Percentiles rank a stretch among this genome's conserved stretches.
phyloP scores from a whole-genome alignment of 129 eudicot genomes.

The Escallonia herrerae region DNA sequence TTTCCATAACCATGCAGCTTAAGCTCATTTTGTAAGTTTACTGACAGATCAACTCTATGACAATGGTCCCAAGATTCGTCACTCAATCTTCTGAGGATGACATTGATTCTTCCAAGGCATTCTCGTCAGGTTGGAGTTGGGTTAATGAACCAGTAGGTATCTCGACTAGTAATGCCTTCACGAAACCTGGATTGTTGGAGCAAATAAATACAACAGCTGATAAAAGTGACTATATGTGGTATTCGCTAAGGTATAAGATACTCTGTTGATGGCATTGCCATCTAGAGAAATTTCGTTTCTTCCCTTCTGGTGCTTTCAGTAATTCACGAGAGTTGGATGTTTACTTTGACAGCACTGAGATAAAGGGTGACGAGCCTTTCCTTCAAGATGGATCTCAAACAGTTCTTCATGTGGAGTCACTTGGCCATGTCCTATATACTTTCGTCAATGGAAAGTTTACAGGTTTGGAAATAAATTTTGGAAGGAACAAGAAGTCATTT shows the following conservation, averaged over 20 bases:
- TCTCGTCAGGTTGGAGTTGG: constrained; percentile 65
- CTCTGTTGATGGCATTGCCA: background rate
- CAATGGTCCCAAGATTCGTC: constrained; percentile 46
- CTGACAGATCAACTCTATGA: constrained; percentile 66
- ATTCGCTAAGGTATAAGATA: constrained; percentile 66
- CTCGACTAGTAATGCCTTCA: constrained; percentile 52
- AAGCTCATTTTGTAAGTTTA: constrained; percentile 3
- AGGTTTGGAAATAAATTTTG: constrained; percentile 37
- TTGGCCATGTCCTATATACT: constrained; percentile 78
- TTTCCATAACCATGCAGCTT: background rate
- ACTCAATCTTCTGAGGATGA: constrained; percentile 32
- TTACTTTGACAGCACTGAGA: constrained; percentile 34
- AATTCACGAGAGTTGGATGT: background rate
- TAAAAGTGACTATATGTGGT: constrained; percentile 89
- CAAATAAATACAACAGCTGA: constrained; percentile 95
- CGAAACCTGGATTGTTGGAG: constrained; percentile 52
- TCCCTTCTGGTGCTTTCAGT: background rate
- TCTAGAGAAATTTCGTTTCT: background rate
- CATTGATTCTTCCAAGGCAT: constrained; percentile 31
- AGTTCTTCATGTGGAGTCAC: constrained; percentile 67
- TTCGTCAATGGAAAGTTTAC: constrained; percentile 67
- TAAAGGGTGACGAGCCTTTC: constrained; percentile 60
- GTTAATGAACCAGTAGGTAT: constrained; percentile 82
- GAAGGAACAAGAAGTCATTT: background rate
- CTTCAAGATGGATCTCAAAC: constrained; percentile 70